Conservation (phyloP, 495 filamentous ascomycete genomes). For the Poronia punctata region DNA sequence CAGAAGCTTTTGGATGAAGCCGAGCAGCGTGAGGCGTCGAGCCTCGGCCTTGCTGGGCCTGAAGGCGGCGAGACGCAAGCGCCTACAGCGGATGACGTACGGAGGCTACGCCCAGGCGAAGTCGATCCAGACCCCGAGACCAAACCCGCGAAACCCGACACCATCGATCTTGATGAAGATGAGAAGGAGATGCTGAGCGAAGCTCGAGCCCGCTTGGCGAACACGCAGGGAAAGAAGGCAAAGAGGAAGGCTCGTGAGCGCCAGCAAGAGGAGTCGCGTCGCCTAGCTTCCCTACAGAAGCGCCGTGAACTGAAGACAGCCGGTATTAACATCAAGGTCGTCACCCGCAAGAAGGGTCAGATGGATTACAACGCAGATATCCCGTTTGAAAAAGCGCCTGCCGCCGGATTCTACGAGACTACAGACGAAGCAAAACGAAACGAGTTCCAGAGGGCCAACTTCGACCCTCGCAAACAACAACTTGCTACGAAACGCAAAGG, state of each 20-base stretch:
- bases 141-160: constrained; percentile 93
- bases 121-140: constrained; percentile 94
- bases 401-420: constrained; percentile 91
- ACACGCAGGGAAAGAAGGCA: constrained; percentile 98
- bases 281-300: constrained; percentile 87
- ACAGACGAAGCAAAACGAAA: constrained; percentile 70
- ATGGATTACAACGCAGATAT: constrained; percentile 99
- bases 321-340: constrained; percentile 95
- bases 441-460: constrained; percentile 79
- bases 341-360: constrained; percentile 85
- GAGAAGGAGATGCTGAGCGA: constrained; percentile 99
- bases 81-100: constrained; percentile 89
- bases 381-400: constrained; percentile 88
- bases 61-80: constrained; percentile 81
- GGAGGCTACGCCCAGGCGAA: constrained; percentile 83
- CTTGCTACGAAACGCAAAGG: constrained; percentile 93
- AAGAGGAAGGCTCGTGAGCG: constrained; percentile 95
- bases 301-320: constrained; percentile 93
- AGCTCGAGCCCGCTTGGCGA: constrained; percentile 89
- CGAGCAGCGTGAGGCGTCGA: constrained; percentile 74
- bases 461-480: constrained; percentile 92
- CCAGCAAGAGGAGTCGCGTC: constrained; percentile 88
- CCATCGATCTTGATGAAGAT: constrained; percentile 96
- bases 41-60: constrained; percentile 80
- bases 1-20: constrained; percentile 95